Conservation (phyloP, 371 early-diverging fungal genomes). For the Cladochytrium tenue region DNA sequence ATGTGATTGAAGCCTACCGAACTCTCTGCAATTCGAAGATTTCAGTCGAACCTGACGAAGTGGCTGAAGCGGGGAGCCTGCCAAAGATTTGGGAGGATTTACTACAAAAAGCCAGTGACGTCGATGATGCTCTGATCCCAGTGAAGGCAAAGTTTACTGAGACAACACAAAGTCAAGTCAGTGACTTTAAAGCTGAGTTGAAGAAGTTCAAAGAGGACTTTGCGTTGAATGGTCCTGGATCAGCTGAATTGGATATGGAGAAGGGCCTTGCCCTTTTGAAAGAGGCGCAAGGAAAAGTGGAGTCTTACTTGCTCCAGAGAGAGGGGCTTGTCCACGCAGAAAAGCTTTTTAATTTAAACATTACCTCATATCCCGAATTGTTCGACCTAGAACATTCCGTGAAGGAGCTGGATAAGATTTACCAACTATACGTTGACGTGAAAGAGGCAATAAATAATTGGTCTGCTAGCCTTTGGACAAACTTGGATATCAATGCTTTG, state of each 20-base stretch:
- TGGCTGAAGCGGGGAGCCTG: constrained; percentile 34
- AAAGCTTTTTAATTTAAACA: constrained; percentile 56
- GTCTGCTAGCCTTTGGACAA: constrained; percentile 59
- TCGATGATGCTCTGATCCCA: constrained; percentile 50
- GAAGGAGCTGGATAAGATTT: constrained; percentile 55
- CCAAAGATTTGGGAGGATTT: constrained; percentile 47
- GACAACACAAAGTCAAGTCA: constrained; percentile 54
- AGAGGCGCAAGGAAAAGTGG: constrained; percentile 43
- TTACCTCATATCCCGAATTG: constrained; percentile 59
- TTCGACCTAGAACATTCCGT: constrained; percentile 53
- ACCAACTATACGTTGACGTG: constrained; percentile 53
- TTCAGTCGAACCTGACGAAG: constrained; percentile 41
- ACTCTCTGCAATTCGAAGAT: constrained; percentile 50
- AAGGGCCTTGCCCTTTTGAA: constrained; percentile 45
- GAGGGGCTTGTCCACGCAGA: constrained; percentile 54
- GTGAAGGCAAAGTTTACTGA: constrained; percentile 63
- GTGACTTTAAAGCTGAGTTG: constrained; percentile 51
- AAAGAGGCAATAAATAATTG: constrained; percentile 52
- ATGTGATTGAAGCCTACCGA: constrained; percentile 57
- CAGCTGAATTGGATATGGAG: constrained; percentile 52
- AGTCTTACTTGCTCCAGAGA: constrained; percentile 31
- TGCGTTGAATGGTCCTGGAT: constrained; percentile 49
- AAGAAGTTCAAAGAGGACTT: constrained; percentile 53
- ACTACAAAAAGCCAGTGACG: constrained; percentile 39
- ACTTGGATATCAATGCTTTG: constrained; percentile 53